Evolutionary conservation across 2,329 filamentous ascomycete genomes (phyloP).

Genomic region (Epichloe uncinata): DNA sequence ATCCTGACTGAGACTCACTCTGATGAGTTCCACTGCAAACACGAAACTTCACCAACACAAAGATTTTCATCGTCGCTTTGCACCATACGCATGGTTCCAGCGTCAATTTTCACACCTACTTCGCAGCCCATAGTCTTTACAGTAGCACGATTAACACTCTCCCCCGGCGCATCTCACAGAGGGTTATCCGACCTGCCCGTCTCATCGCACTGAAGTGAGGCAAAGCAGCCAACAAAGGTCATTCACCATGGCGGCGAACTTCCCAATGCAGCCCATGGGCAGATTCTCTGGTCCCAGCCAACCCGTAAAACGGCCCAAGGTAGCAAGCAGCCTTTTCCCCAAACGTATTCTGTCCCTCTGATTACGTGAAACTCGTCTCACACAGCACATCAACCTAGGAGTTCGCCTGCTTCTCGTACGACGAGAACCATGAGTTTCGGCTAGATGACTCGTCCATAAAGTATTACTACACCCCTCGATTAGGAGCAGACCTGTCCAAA

Average conservation of each 20-base stretch:
- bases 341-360: neutral
- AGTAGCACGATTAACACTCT: neutral
- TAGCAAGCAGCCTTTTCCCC: conserved; percentile 16
- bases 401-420: conserved; percentile 87
- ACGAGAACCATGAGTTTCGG: conserved; percentile 64
- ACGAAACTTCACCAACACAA: neutral
- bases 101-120: neutral
- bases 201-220: neutral
- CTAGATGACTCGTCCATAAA: conserved; percentile 67
- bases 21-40: neutral
- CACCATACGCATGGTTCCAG: too few species aligned
- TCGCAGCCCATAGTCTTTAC: neutral
- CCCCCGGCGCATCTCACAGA: neutral
- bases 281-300: conserved; percentile 56
- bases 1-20: neutral
- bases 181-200: neutral
- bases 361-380: neutral
- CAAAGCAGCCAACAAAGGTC: neutral
- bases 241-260: conserved; percentile 24
- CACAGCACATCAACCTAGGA: conserved; percentile 42
- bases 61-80: neutral
- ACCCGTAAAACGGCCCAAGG: conserved; percentile 62
- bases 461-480: conserved; percentile 71
- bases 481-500: conserved; percentile 60
- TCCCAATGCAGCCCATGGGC: conserved; percentile 55